Conservation (phyloP, 2,329 filamentous ascomycete species). For the Colletotrichum camelliae region DNA sequence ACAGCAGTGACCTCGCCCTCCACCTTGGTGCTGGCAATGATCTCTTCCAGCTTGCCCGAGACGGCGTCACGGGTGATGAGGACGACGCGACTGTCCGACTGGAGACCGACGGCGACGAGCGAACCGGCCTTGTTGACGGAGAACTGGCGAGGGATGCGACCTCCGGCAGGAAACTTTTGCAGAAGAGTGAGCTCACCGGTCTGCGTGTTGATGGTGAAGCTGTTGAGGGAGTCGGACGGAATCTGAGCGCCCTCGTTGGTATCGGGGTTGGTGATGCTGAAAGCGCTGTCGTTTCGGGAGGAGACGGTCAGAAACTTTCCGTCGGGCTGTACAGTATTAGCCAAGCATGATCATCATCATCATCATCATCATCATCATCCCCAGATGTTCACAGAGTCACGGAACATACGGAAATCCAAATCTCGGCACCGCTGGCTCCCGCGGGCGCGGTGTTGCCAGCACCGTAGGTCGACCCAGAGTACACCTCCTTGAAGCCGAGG, state of each 20-base stretch:
- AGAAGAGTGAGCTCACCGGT: slow-evolving; percentile 62
- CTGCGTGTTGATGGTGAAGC: slow-evolving; percentile 58
- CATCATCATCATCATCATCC: not conserved
- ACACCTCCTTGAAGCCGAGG: slow-evolving; percentile 52
- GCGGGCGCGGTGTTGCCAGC: slow-evolving; percentile 43
- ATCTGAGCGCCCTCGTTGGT: slow-evolving; percentile 37
- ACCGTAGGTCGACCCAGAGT: slow-evolving; percentile 53
- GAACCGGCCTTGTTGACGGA: slow-evolving; percentile 68
- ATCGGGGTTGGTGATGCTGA: slow-evolving; percentile 54
- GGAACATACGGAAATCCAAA: slow-evolving; percentile 62
- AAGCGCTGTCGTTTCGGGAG: slow-evolving; percentile 67
- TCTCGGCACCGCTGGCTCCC: slow-evolving; percentile 58
- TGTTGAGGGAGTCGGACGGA: slow-evolving; percentile 68
- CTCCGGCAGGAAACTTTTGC: slow-evolving; percentile 68
- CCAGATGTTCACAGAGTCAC: not conserved
- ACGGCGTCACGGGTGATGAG: slow-evolving; percentile 64
- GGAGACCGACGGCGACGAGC: slow-evolving; percentile 69
- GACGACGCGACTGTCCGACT: slow-evolving; percentile 64
- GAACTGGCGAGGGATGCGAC: slow-evolving; percentile 70
- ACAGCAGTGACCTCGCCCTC: slow-evolving; percentile 51
- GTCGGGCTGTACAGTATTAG: slow-evolving; percentile 51
- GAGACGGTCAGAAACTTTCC: slow-evolving; percentile 69
- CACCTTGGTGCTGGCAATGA: slow-evolving; percentile 47
- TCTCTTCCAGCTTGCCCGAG: slow-evolving; percentile 61
- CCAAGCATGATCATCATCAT: not conserved